Evolutionary conservation across 2,329 filamentous ascomycete genomes (phyloP), one percentile per base, ranked within the genome.

Genomic region (Drechmeria coniospora): DNA sequence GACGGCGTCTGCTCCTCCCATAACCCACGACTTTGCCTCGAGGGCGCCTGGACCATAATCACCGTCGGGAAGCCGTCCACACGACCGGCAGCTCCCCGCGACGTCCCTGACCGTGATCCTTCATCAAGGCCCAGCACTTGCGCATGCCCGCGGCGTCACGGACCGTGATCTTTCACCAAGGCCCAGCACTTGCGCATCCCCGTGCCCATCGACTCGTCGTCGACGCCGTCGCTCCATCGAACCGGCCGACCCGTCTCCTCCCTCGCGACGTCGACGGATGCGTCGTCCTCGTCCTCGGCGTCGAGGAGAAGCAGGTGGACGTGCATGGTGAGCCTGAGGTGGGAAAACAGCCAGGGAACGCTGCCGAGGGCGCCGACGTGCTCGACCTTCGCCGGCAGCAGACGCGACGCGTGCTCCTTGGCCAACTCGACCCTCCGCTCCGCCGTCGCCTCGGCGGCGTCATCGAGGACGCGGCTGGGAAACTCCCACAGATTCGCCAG

Each of bases 151-250:
- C n/a, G n/a, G n/a, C n/a, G n/a, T n/a, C n/a, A n/a, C n/a, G n/a
- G n/a, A n/a, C n/a, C n/a, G n/a, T n/a, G n/a, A n/a, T 46, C 45
- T 28, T 45, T 44, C 4, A 51, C 53, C 28, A 68, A 43, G 2
- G 54, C 44, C 65, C 65, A 70, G 41, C 66, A 70, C 38, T 66
- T 68, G 21, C 60, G 54, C 65, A 71, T 70, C 0, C 66, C 66
- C 0, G 65, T 69, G 0, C 66, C 65, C 65, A 71, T 70, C 0
- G 63, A 65, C 40, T 65, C 61, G 2, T 38, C 41, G 2, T 68
- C 63, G 1, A 66, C 49, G 6, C 53, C 49, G 3, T 45, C 39
- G 1, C 44, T 44, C 15, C 51, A 49, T 1, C 53, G 51, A 54
- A 61, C 64, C 16, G 49, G 49, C 13, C 32, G n/a, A n/a, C n/a